Evolutionary conservation across 345 rosid species (phyloP), one percentile per base, ranked within the genome.

Genomic region (Acer negundo): DNA sequence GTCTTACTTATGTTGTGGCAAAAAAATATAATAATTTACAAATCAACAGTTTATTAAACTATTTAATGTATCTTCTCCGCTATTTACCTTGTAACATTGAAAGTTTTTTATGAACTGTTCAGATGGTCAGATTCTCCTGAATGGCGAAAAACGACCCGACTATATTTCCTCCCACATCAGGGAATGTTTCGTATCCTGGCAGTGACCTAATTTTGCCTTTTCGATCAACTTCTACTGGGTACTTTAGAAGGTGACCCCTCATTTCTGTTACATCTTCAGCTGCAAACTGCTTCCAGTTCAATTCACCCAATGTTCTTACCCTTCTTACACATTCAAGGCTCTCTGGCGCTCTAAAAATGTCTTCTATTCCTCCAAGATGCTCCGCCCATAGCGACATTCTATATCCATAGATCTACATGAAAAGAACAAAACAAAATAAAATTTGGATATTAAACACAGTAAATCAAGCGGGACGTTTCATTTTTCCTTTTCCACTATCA

Each of bases 321-420:
- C 86, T 89, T 26, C 88, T 87, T 42, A 92, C 99, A 69, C 99
- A 95, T 23, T 92, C 97, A n/a, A 95, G 64, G 75, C 90, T 90
- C 80, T 90, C 97, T 3, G 98, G 96, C 35, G 69, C 75, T 5
- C 74, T 75, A 80, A 91, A 95, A 70, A 89, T 83, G 66, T 89
- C 93, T 67, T 93, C 97, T 0, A 91, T 67, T 8, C 61, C 51
- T 75, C 92, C 99, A 6, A 85, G 77, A 80, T 95, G 99, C 76
- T 95, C 99, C 24, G 97, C 97, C 99, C 99, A 95, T 28, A 95
- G 90, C 0, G 98, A 93, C 98, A 95, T 90, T 81, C 99, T 87
- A 76, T 95, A 95, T 63, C 98, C 99, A 44, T 92, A 84, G 26
- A 95, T 84, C 99, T 95, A 77, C 46, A 40, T 72, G 62, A 63